Evolutionary conservation across 192 early-diverging fungal genomes (phyloP).

Genomic region (Coemansia sp.): DNA sequence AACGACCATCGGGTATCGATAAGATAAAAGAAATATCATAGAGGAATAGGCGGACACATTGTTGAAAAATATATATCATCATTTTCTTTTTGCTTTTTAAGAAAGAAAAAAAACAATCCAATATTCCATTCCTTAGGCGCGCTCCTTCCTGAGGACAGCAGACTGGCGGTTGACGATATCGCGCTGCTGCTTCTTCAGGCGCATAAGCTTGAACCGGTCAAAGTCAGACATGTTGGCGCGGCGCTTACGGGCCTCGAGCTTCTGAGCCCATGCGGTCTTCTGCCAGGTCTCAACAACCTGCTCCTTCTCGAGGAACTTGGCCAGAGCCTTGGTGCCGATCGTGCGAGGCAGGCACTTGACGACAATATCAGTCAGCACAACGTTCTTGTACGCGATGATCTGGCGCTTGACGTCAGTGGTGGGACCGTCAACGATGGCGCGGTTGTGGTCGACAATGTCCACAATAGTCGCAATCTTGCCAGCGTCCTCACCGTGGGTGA

Average conservation of each 20-base stretch:
- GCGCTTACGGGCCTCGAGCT: conserved; percentile 80
- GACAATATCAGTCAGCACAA: conserved; percentile 88
- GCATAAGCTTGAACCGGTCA: conserved; percentile 97
- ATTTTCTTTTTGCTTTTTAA: no score
- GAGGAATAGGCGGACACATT: no score
- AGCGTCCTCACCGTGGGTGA: conserved; percentile 93
- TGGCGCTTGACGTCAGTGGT: conserved; percentile 93
- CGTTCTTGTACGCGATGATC: conserved; percentile 86
- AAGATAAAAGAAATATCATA: not conserved
- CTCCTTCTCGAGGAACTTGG: conserved; percentile 84
- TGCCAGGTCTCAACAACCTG: conserved; percentile 80
- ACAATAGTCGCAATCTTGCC: conserved; percentile 99
- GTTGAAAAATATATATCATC: not conserved
- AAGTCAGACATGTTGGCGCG: conserved; percentile 89
- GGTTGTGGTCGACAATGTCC: conserved; percentile 99
- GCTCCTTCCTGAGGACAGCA: conserved; percentile 54
- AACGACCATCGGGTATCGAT: not conserved
- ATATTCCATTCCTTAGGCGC: conserved; percentile 22
- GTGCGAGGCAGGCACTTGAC: conserved; percentile 85
- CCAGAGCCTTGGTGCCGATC: conserved; percentile 75
- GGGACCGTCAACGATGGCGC: conserved; percentile 97
- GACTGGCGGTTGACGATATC: conserved; percentile 49
- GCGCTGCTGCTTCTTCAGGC: conserved; percentile 86
- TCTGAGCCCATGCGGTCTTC: conserved; percentile 96
- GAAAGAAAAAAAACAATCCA: not conserved